Conservation (phyloP, 164 flowering plant genomes). For the Amborella trichopoda region DNA sequence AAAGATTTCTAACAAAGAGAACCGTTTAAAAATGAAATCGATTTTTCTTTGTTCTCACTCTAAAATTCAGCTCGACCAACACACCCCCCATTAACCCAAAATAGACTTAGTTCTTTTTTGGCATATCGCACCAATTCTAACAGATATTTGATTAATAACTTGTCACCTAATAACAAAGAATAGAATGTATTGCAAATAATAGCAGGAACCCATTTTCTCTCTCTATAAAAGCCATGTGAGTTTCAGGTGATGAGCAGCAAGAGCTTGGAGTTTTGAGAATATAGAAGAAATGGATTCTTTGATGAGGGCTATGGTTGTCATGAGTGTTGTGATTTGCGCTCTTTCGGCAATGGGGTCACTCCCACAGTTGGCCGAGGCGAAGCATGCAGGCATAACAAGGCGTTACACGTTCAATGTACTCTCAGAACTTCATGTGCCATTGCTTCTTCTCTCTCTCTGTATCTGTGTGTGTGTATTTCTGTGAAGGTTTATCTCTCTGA, state of each 20-base stretch:
- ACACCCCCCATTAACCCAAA: too few relatives aligned
- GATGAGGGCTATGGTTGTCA: background rate
- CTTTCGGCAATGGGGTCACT: background rate
- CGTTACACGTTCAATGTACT: slow-evolving; percentile 16
- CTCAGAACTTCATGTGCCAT: too few relatives aligned
- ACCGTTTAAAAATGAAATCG: too few relatives aligned
- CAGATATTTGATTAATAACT: background rate
- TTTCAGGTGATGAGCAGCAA: background rate
- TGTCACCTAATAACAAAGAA: slow-evolving; percentile 8
- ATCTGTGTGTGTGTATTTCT: background rate
- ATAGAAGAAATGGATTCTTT: slow-evolving; percentile 3
- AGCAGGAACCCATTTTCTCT: background rate
- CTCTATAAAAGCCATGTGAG: slow-evolving; percentile 1
- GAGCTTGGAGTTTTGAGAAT: background rate
- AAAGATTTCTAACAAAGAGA: too few relatives aligned
- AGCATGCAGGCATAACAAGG: slow-evolving; percentile 7
- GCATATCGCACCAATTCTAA: background rate
- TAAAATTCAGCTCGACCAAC: slow-evolving; percentile 7
- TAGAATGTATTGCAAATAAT: too few relatives aligned
- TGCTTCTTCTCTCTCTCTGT: too few relatives aligned
- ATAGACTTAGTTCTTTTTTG: background rate
- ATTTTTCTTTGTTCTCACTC: slow-evolving; percentile 9
- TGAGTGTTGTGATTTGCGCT: slow-evolving; percentile 1
- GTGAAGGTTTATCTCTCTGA: background rate
- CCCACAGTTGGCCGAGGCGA: slow-evolving; percentile 4